A percentile compares a stretch with the other conserved stretches of the same genome.
phyloP scores from a whole-genome alignment of 345 rosid species.

The Rhodamnia rubescens region DNA sequence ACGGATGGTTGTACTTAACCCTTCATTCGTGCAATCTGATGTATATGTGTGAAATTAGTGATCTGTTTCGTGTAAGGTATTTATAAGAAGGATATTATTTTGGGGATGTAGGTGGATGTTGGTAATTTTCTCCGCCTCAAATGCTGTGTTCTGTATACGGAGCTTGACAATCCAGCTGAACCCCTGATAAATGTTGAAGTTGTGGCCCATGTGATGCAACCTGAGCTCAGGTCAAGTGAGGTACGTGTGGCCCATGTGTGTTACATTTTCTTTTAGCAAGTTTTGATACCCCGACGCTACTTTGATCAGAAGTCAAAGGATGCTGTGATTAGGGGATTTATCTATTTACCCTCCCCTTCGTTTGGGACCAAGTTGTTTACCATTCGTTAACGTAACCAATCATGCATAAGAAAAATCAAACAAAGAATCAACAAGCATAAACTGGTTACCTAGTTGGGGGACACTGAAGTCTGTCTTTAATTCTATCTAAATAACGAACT shows the following conservation, averaged over 20 bases:
- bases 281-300: not conserved
- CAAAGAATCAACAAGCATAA: not conserved
- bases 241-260: conserved; percentile 16
- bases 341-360: not conserved
- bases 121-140: conserved; percentile 83
- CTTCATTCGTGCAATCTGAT: not conserved
- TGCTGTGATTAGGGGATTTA: not conserved
- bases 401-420: not conserved
- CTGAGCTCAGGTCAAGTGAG: conserved; percentile 67
- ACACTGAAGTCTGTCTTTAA: not conserved
- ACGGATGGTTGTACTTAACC: not conserved
- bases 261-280: not conserved
- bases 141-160: conserved; percentile 70
- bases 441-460: not conserved
- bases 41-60: not conserved
- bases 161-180: conserved; percentile 37
- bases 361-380: not conserved
- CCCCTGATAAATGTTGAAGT: conserved; percentile 70
- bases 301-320: not conserved
- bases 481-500: not conserved
- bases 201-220: conserved; percentile 71
- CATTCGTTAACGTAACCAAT: not conserved
- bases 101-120: conserved; percentile 51
- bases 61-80: not conserved
- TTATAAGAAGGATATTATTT: not conserved